Evolutionary conservation across 2,329 filamentous ascomycete genomes (phyloP), one percentile per base, ranked within the genome.

Genomic region (Coniochaeta prunicola): DNA sequence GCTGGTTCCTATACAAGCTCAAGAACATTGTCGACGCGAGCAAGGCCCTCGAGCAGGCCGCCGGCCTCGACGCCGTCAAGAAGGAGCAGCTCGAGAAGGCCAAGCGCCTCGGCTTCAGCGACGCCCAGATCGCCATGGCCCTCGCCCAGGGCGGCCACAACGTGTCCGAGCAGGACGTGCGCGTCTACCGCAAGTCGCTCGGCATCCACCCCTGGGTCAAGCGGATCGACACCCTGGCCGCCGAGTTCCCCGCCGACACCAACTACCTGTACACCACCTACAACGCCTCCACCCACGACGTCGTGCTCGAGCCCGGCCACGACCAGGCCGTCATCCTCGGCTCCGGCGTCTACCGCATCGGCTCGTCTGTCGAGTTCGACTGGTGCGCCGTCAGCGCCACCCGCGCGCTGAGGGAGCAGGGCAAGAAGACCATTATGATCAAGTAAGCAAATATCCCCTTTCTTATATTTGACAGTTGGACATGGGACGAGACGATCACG

Each of bases 261-360:
- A 96, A 97, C 81, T 97, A 96, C 76, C 84, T 96, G 28, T 96
- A 97, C 79, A 97, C 93, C 3, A 97, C 94, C 31, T 99, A 99
- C 80, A 97, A 99, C 71, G 94, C 92, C 59, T 90, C 90, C 17
- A 88, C 90, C 17, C 93, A 97, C 76, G 94, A 97, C 74, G 90
- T 97, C 55, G 88, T 85, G 15, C 97, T 99, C 65, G 89, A 97
- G 65, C 28, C 28, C 2, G 53, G 53, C 17, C 93, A 97, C 71
- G 89, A 96, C 66, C 92, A 93, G 63, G 90, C 87, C 53, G 77
- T 99, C 59, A 88, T 97, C 60, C 85, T 99, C 15, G 94, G 94
- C 61, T 93, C 89, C 70, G 94, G 94, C 76, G 94, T 97, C 24
- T 99, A 99, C 83, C 87, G 94, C 71, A 99, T 97, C 71, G 94